phyloP scores from a whole-genome alignment of 2,329 filamentous ascomycete species.

The Botrytis elliptica region DNA sequence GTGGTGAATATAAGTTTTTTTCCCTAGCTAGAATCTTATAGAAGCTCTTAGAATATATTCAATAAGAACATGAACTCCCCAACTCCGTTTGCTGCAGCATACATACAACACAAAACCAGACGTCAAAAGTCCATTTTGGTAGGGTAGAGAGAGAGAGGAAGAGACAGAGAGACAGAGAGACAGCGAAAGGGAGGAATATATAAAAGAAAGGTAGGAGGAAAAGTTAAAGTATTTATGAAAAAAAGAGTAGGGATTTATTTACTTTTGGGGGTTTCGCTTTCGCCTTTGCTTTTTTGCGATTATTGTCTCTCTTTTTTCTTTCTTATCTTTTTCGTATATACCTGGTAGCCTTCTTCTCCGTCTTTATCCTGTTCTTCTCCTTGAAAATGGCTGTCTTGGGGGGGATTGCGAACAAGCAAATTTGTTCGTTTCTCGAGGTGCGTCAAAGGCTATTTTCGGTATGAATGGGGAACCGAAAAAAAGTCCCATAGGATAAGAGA shows the following conservation, averaged over 20 bases:
- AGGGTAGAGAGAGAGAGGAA: neutral
- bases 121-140: neutral
- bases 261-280: neutral
- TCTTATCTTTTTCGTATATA: neutral
- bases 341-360: neutral
- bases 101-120: neutral
- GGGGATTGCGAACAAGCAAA: neutral
- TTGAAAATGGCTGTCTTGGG: neutral
- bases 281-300: neutral
- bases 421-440: neutral
- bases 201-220: no score
- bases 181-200: neutral
- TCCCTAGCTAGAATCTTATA: conserved; percentile 12
- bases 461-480: neutral
- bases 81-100: neutral
- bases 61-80: neutral
- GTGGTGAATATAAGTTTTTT: conserved; percentile 15
- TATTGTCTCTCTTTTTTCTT: neutral
- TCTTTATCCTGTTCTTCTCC: neutral
- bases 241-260: neutral
- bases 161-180: no score
- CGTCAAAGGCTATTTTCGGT: neutral
- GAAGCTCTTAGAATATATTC: conserved; percentile 15
- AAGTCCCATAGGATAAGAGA: neutral
- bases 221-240: neutral